Evolutionary conservation across 495 filamentous ascomycete species (phyloP), one percentile per base, ranked within the genome.

Genomic region (Penicillium pulvis): DNA sequence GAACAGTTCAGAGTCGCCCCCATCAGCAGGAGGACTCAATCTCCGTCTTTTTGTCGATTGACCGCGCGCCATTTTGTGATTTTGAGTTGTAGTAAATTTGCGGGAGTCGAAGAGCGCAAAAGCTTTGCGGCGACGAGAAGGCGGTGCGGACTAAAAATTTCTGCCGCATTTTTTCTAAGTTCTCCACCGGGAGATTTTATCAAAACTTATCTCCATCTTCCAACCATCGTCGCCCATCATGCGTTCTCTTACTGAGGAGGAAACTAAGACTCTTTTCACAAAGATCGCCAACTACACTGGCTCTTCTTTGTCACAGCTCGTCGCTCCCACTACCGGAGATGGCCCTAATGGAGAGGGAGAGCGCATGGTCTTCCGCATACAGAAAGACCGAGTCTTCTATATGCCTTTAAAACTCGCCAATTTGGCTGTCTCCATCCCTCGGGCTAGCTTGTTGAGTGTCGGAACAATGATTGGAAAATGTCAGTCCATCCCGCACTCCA

Each of bases 251-350:
- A 91, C 90, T 17, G 89, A 92, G 68, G 67, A 77, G 63, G 90
- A 92, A 65, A 89, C 39, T 10, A 16, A 46, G 46, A 56, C 53
- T 44, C 35, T 95, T 59, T 93, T 96, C 74, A 73, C 82, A 43
- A 96, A 96, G 76, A 82, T 97, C 11, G 92, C 92, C 23, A 84
- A 87, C 60, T 94, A 93, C 75, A 91, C 87, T 28, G 91, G 92
- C 51, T 79, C 78, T 50, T 90, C 88, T 11, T 81, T 98, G 51
- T 91, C 86, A 60, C 80, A 87, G 65, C 83, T 98, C 45, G 91
- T 97, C 70, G 84, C 89, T 10, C 47, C 47, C 12, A 80, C 89
- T 39, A 80, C 87, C 60, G 81, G 89, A 54, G 83, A 88, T 68
- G 79, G 86, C 66, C 74, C 83, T 4, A 23, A 20, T 14, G 31